Evolutionary conservation across 768 basidiomycete genomes (phyloP).

Genomic region (Hygrophorus russula): DNA sequence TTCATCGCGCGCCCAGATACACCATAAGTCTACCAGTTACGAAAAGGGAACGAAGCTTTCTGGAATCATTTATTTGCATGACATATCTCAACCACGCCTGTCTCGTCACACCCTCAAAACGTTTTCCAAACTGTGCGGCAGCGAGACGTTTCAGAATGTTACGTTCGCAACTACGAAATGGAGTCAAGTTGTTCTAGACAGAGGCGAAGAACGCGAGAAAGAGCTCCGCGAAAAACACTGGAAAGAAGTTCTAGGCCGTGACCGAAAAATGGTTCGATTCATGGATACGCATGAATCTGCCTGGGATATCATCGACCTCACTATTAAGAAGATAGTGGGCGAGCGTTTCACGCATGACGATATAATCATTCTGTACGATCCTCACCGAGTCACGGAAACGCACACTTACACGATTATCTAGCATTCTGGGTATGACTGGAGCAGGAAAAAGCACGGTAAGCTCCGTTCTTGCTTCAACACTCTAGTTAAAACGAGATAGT

Average conservation of each 20-base stretch:
- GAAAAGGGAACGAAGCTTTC: slow-evolving; percentile 6
- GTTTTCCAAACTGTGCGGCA: slow-evolving; percentile 11
- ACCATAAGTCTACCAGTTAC: slow-evolving; percentile 10
- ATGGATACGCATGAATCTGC: slow-evolving; percentile 5
- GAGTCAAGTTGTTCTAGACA: slow-evolving; percentile 2
- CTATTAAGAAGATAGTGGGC: background rate
- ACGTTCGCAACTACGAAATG: slow-evolving; percentile 9
- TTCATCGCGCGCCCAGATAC: background rate
- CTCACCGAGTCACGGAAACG: background rate
- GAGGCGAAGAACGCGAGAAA: slow-evolving; percentile 3
- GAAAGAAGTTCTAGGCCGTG: slow-evolving; percentile 2
- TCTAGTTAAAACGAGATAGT: background rate
- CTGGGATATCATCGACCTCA: slow-evolving; percentile 6
- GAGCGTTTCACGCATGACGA: background rate
- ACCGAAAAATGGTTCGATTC: slow-evolving; percentile 3
- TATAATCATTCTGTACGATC: slow-evolving; percentile 1
- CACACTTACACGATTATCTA: background rate
- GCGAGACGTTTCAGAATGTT: slow-evolving; percentile 4
- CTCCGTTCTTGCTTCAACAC: background rate
- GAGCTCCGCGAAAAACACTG: slow-evolving; percentile 4
- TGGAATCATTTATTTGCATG: slow-evolving; percentile 14
- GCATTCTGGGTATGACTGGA: background rate
- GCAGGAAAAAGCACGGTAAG: background rate
- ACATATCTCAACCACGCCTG: slow-evolving; percentile 11
- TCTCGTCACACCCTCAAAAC: slow-evolving; percentile 6